phyloP scores from a whole-genome alignment of 1,139 yeast species.

The Wickerhamomyces sp. region DNA sequence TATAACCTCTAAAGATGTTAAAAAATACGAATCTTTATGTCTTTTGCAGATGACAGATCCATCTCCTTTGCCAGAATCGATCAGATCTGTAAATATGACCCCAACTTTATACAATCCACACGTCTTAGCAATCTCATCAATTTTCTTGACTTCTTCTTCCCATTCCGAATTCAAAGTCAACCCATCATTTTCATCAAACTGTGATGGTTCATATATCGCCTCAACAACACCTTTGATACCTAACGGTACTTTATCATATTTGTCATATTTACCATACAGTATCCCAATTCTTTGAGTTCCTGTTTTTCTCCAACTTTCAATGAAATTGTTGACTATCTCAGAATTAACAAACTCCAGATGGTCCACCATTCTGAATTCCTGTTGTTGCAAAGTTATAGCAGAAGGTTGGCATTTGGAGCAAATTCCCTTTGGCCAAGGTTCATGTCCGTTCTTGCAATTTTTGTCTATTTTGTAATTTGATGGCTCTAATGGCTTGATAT shows the following conservation, averaged over 20 bases:
- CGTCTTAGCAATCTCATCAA: constrained; percentile 51
- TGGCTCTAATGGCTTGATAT: constrained; percentile 75
- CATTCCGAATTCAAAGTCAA: constrained; percentile 52
- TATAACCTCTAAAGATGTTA: constrained; percentile 80
- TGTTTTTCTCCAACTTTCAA: constrained; percentile 86
- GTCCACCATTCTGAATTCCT: constrained; percentile 91
- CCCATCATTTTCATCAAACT: constrained; percentile 83
- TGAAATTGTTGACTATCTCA: constrained; percentile 69
- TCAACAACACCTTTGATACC: constrained; percentile 94
- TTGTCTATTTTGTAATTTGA: constrained; percentile 63
- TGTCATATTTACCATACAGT: constrained; percentile 76
- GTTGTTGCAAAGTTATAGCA: constrained; percentile 88
- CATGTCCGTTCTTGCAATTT: constrained; percentile 75
- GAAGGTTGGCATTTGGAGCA: constrained; percentile 98
- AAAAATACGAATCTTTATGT: constrained; percentile 85
- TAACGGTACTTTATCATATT: constrained; percentile 78
- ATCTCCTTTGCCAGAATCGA: constrained; percentile 81
- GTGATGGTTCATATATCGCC: constrained; percentile 92
- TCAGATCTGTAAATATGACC: constrained; percentile 80
- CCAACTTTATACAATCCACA: constrained; percentile 78
- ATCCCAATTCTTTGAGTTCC: constrained; percentile 87
- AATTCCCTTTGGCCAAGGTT: constrained; percentile 91
- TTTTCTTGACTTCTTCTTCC: constrained; percentile 46
- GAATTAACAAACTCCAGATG: constrained; percentile 88
- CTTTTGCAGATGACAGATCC: constrained; percentile 91